phyloP scores from a whole-genome alignment of 768 basidiomycete species.

The Lentinus tigrinus region DNA sequence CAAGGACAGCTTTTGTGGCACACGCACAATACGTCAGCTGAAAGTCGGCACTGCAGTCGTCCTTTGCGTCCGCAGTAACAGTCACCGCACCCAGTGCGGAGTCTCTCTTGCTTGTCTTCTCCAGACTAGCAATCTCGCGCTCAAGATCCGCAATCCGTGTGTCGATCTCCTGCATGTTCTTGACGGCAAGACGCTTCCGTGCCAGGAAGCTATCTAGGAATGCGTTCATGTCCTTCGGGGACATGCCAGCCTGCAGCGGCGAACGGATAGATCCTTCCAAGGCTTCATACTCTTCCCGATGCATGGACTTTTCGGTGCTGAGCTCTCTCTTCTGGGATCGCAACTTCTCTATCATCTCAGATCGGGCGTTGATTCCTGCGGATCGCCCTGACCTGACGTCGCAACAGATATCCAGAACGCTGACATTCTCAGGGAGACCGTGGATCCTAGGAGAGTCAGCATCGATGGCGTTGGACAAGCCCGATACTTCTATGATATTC shows the following conservation, averaged over 20 bases:
- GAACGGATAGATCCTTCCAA: too few species aligned
- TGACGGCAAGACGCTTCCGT: slow-evolving; percentile 35
- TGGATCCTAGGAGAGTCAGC: too few species aligned
- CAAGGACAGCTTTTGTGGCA: background rate
- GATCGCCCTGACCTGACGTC: too few species aligned
- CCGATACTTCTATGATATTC: slow-evolving; percentile 49
- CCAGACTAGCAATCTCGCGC: background rate
- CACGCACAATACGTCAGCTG: slow-evolving; percentile 52
- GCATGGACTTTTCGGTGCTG: slow-evolving; percentile 37
- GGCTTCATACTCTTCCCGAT: slow-evolving; percentile 41
- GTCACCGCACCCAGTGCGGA: background rate
- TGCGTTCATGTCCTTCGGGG: slow-evolving; percentile 40
- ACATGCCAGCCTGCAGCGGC: slow-evolving; percentile 43
- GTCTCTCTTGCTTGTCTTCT: slow-evolving; percentile 1
- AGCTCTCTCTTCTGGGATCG: slow-evolving; percentile 35
- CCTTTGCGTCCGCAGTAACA: slow-evolving; percentile 2
- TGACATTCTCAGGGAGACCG: too few species aligned
- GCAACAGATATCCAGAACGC: too few species aligned
- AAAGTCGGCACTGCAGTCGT: slow-evolving; percentile 33
- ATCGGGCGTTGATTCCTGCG: too few species aligned
- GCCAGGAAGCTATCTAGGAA: slow-evolving; percentile 45
- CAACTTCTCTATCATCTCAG: slow-evolving; percentile 28
- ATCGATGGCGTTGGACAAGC: background rate
- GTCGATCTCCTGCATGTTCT: slow-evolving; percentile 34
- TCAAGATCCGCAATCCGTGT: slow-evolving; percentile 38